phyloP scores from a whole-genome alignment of 306 rosid genomes.

The Chamaecrista fasciculata region DNA sequence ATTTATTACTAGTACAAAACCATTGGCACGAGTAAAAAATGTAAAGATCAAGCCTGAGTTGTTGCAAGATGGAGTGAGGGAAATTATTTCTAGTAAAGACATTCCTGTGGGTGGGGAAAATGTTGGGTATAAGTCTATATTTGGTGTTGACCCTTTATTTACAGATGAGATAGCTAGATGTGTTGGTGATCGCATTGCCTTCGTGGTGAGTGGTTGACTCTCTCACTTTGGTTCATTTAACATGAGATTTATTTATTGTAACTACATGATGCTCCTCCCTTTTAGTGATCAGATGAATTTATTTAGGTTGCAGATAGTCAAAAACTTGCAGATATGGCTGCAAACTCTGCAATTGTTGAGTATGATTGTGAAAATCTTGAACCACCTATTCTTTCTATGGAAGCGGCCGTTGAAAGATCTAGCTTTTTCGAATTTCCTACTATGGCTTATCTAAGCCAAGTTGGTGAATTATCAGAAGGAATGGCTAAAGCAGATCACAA shows the following conservation, averaged over 20 bases:
- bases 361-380: slow-evolving; percentile 62
- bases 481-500: slow-evolving; percentile 82
- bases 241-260: neutral
- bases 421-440: slow-evolving; percentile 71
- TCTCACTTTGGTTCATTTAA: slow-evolving; percentile 20
- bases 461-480: slow-evolving; percentile 84
- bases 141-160: slow-evolving; percentile 77
- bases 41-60: slow-evolving; percentile 45
- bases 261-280: neutral
- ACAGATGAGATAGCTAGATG: slow-evolving; percentile 58
- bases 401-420: slow-evolving; percentile 73
- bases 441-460: slow-evolving; percentile 39
- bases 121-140: slow-evolving; percentile 47
- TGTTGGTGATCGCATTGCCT: slow-evolving; percentile 73
- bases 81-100: slow-evolving; percentile 64
- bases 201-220: slow-evolving; percentile 60
- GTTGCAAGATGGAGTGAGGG: slow-evolving; percentile 54
- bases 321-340: slow-evolving; percentile 78
- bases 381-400: slow-evolving; percentile 71
- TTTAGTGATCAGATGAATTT: neutral
- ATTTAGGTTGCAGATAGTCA: slow-evolving; percentile 89
- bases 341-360: slow-evolving; percentile 59
- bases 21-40: slow-evolving; percentile 67
- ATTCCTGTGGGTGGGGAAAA: slow-evolving; percentile 72
- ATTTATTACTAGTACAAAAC: slow-evolving; percentile 63